A percentile compares a stretch with the other conserved stretches of the same genome.
Evolutionary conservation across 345 rosid genomes (phyloP).

Genomic region (Pugionium dolabratum): DNA sequence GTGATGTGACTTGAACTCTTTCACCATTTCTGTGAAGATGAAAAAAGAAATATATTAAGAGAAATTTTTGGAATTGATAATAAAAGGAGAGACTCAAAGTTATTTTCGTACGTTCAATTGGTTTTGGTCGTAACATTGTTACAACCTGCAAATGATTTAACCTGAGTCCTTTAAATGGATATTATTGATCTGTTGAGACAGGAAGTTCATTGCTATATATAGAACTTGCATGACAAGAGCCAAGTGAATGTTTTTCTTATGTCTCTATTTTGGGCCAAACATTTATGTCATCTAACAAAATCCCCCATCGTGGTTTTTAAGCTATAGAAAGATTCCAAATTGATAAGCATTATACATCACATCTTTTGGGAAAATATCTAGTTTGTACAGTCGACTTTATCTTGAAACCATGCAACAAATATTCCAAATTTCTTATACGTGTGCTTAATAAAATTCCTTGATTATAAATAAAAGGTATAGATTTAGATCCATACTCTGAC

Average conservation of each 20-base stretch:
- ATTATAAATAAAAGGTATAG: no score
- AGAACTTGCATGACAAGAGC: not conserved
- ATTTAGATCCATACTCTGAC: no score
- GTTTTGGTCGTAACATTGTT: constrained; percentile 30
- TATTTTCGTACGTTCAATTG: constrained; percentile 23
- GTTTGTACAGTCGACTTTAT: not conserved
- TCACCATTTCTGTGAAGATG: constrained; percentile 19
- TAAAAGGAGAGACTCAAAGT: not conserved
- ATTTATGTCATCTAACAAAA: not conserved
- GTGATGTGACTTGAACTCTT: constrained; percentile 7
- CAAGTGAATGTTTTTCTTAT: not conserved
- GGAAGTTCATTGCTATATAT: not conserved
- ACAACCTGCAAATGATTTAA: constrained; percentile 1
- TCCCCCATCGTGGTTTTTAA: not conserved
- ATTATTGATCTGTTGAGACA: no score
- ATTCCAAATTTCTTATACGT: not conserved
- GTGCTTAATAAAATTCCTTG: no score
- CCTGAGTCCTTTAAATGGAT: not conserved
- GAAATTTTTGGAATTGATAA: not conserved
- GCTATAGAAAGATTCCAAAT: constrained; percentile 16
- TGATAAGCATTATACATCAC: constrained; percentile 13
- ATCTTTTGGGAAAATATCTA: not conserved
- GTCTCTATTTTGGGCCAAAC: not conserved
- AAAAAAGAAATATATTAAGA: constrained; percentile 4
- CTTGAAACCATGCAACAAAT: constrained; percentile 10